Base-by-base conservation (phyloP, 2,329 filamentous ascomycete species). In the Chalaropsis ovoidea region DNA sequence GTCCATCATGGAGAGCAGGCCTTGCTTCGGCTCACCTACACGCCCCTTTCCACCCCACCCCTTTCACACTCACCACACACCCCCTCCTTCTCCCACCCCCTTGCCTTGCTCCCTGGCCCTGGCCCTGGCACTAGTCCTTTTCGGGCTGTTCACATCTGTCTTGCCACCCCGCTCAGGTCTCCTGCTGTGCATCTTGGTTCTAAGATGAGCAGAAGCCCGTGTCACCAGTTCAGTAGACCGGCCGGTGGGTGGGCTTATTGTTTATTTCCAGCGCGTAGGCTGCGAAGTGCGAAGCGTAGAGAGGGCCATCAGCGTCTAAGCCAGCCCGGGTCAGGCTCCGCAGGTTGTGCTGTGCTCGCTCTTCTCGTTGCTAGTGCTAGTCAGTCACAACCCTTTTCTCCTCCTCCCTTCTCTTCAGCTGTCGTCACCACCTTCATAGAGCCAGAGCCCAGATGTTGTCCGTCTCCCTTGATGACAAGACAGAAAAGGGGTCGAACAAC, bases 401-500 rank as follows among this genome's bases (percentile, higher is more conserved):
- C 6, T 19, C 22, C 19, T 42, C 19, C n/a, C 35, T 60, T 61
- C 27, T 61, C 31, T 31, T 31, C 31, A 31, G 31, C 31, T 31
- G 2, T 31, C 31, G 31, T 31, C 31, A 31, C 31, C 31, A 6
- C 6, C 31, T 31, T 2, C 31, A n/a, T n/a, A n/a, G n/a, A 31
- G 31, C 31, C 31, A 31, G 31, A n/a, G n/a, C n/a, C n/a, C n/a
- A n/a, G n/a, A n/a, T 10, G 24, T 42, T 42, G 31, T 35, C n/a
- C 15, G n/a, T 35, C 41, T n/a, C 24, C 42, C 61, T 62, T 31
- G 61, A n/a, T 45, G 24, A 62, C 42, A 27, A 15, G 41, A 56
- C 27, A 31, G 52, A 56, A 56, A 56, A 56, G 52, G 52, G 52
- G 52, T 35, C 52, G 52, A 56, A 56, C 42, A 43, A 56, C 22